Evolutionary conservation across 1,284 basidiomycete genomes (phyloP).

Genomic region (Fistulinella staudtii): DNA sequence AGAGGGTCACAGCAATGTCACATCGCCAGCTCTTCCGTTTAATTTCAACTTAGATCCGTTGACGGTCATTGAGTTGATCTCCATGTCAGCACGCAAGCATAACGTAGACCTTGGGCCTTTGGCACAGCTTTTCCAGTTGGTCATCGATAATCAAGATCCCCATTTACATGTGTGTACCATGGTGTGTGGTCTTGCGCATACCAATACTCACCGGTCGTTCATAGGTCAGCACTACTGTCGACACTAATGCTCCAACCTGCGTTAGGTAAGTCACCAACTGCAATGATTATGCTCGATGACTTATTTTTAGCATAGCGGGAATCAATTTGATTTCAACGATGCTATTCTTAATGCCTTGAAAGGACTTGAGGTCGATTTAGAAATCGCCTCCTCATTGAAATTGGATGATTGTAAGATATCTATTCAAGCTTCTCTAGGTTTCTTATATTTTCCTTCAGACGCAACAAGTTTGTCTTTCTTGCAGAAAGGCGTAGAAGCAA

Average conservation of each 20-base stretch:
- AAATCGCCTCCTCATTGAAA: constrained; percentile 45
- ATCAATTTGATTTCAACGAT: constrained; percentile 57
- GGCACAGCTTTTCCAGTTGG: constrained; percentile 53
- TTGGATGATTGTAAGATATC: constrained; percentile 55
- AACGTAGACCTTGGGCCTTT: constrained; percentile 65
- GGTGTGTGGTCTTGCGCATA: not conserved
- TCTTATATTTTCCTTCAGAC: constrained; percentile 34
- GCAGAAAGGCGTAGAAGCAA: constrained; percentile 58
- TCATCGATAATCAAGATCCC: constrained; percentile 49
- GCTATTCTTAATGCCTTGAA: constrained; percentile 64
- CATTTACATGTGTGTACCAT: constrained; percentile 34
- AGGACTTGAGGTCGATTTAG: constrained; percentile 54
- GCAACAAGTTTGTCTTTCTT: constrained; percentile 60
- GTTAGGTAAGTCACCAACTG: constrained; percentile 39
- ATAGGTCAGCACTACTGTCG: constrained; percentile 56
- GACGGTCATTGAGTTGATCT: constrained; percentile 59
- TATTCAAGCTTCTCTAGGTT: not conserved
- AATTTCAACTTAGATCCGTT: constrained; percentile 63
- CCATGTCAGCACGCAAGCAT: constrained; percentile 50
- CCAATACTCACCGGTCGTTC: not conserved
- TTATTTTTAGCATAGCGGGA: constrained; percentile 41
- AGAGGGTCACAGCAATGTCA: constrained; percentile 56
- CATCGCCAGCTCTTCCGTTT: constrained; percentile 59
- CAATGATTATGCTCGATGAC: constrained; percentile 6
- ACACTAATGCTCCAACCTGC: constrained; percentile 49